Evolutionary conservation across 768 basidiomycete genomes (phyloP), one percentile per base, ranked within the genome.

Genomic region (Amanita polypyramis): DNA sequence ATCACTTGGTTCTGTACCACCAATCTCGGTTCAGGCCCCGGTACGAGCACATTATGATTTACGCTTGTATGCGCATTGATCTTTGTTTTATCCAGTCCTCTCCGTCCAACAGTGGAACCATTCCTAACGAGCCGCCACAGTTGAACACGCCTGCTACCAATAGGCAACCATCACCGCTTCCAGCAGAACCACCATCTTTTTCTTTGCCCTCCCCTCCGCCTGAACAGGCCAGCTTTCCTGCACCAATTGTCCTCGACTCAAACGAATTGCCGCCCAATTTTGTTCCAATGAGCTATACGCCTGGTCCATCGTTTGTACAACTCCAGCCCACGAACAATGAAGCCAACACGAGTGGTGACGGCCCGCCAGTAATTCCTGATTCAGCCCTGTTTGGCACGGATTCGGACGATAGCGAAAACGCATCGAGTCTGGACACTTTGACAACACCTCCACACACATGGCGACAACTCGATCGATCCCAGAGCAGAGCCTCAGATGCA

Each of bases 391-490:
- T 49, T 17, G 37, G 38, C 19, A 49, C 40, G 12, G 47, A 49
- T 34, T 49, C 47, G 25, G 47, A 49, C 4, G 47, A 41, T 30
- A 49, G 47, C 30, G 47, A 49, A 42, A 39, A 30, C 12, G 45
- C 45, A 14, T 37, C 45, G 23, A 58, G 61, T 25, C 52, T 52
- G 11, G 61, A 60, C 17, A 59, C 64, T 4, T 54, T 67, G 33
- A 64, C 64, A 5, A 66, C 66, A 8, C 64, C 64, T 2, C 61
- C 56, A 5, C 59, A 54, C n/a, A 25, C 36, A 4, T 39, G 38
- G n/a, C 39, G 47, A 20, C 32, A 20, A 2, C 27, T 47, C 19
- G 46, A 32, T 32, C 29, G 30, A 17, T 25, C 38, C 11, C 14
- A 42, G 4, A 29, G 40, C 11, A n/a, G 30, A 11, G n/a, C 39